Conservation (phyloP, 352 stramenopile species). For the Globisporangium nodosum region DNA sequence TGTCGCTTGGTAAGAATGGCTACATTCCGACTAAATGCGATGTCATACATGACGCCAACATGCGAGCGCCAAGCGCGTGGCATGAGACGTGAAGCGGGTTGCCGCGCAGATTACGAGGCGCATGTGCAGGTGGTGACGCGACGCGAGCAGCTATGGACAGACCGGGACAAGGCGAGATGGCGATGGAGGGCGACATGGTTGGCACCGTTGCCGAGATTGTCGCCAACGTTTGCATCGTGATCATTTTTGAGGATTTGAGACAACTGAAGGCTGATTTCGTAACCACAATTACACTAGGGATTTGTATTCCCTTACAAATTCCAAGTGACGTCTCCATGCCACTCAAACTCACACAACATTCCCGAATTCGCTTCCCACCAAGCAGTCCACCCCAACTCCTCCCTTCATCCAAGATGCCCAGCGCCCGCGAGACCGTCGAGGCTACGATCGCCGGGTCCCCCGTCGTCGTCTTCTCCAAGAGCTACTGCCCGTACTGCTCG, state of each 20-base stretch:
- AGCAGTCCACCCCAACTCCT: not conserved
- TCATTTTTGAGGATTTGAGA: not conserved
- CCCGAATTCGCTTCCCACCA: not conserved
- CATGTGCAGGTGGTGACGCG: no score
- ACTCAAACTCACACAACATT: not conserved
- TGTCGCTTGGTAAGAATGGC: not conserved
- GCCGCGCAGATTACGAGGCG: no score
- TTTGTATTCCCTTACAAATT: not conserved
- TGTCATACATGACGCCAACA: no score
- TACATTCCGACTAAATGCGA: constrained; percentile 1
- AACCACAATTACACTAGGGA: not conserved
- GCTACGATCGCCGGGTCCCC: constrained; percentile 40
- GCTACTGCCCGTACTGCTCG: constrained; percentile 93
- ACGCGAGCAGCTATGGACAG: no score
- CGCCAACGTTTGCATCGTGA: not conserved
- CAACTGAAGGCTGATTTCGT: not conserved
- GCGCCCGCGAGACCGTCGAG: constrained; percentile 61
- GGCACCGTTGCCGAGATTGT: not conserved
- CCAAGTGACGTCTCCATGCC: not conserved
- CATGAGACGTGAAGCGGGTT: no score
- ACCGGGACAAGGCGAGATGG: no score
- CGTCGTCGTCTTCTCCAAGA: constrained; percentile 91
- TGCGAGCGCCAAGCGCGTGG: no score
- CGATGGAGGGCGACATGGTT: not conserved
- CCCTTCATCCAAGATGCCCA: constrained; percentile 35